Evolutionary conservation across 164 flowering plant genomes (phyloP), one percentile per base, ranked within the genome.

Genomic region (Protea cynaroides): DNA sequence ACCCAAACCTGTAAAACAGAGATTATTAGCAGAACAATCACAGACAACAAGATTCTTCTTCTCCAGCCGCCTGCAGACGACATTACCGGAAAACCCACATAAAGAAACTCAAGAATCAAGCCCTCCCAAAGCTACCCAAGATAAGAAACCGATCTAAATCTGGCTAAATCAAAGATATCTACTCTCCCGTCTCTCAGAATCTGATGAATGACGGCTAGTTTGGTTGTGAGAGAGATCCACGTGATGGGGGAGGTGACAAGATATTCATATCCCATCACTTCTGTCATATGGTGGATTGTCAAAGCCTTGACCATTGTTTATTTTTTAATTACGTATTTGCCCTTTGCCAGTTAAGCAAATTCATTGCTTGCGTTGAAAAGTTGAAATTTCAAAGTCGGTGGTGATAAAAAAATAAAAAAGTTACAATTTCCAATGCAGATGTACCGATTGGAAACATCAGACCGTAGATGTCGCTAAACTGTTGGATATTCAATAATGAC

Each of bases 51-150:
- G 59, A 68, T 34, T 38, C 65, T 74, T 29, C 34, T 29, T 29
- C 34, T 29, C 51, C 71, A 71, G 54, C 69, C 49, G 19, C 69
- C 60, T 43, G 56, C 66, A 51, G 65, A 63, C 65, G 70, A 74
- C 83, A 78, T 80, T 9, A 37, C 77, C 66, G 29, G 71, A 49
- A 46, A 40, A 66, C 65, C 71, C 74, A 74, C 73, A 74, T 69
- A 68, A 46, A 74, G 29, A 59, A 59, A 38, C 46, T 40, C 8
- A 12, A 40, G 46, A 40, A 12, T 40, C 46, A 40, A 40, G 8
- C 34, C 34, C 34, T 2, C 34, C 34, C 34, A 29, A 3, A 29
- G 34, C 34, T 29, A 3, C 34, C 34, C 5, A 2, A 29, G 34
- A 29, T 3, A 29, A 29, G 34, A 2, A 29, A 29, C 34, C 0